Percentiles rank a stretch among this genome's conserved stretches.
phyloP scores from a whole-genome alignment of 208 protist species.

The Crithidia sp. region DNA sequence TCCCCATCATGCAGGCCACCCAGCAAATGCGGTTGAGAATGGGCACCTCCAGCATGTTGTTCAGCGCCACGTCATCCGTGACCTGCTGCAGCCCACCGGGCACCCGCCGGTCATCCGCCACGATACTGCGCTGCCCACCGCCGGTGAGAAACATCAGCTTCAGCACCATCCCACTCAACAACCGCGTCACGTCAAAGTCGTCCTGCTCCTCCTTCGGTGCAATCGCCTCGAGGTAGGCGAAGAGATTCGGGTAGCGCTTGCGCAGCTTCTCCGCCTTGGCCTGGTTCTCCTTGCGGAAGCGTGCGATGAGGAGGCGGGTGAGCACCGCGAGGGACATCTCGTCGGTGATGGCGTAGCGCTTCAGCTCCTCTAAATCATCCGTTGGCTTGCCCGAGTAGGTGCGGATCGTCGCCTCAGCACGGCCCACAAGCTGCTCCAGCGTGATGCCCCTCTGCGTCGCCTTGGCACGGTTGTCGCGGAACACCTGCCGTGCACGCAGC shows the following conservation, averaged over 20 bases:
- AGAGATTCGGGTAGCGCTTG: constrained; percentile 29
- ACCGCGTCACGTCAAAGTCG: constrained; percentile 38
- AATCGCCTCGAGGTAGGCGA: constrained; percentile 33
- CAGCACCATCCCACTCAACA: constrained; percentile 38
- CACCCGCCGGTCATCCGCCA: constrained; percentile 52
- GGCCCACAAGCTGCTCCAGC: constrained; percentile 33
- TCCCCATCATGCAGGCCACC: constrained; percentile 57
- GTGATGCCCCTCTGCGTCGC: constrained; percentile 27
- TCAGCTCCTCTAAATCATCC: constrained; percentile 41
- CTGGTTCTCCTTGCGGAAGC: constrained; percentile 40
- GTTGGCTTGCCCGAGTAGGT: constrained; percentile 32
- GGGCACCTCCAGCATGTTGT: constrained; percentile 52
- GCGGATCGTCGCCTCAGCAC: constrained; percentile 15
- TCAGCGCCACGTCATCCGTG: constrained; percentile 59
- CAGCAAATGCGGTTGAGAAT: constrained; percentile 59
- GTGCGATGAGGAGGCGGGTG: constrained; percentile 31
- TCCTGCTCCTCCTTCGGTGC: constrained; percentile 25
- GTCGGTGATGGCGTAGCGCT: constrained; percentile 36
- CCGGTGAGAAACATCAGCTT: constrained; percentile 71
- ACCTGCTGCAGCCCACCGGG: constrained; percentile 18
- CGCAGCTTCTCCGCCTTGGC: constrained; percentile 38
- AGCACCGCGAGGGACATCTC: constrained; percentile 50
- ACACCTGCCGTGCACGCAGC: constrained; percentile 36
- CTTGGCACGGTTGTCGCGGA: constrained; percentile 29
- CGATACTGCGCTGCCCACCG: constrained; percentile 64